phyloP scores from a whole-genome alignment of 2,329 filamentous ascomycete genomes.

The Macroventuria anomochaeta region DNA sequence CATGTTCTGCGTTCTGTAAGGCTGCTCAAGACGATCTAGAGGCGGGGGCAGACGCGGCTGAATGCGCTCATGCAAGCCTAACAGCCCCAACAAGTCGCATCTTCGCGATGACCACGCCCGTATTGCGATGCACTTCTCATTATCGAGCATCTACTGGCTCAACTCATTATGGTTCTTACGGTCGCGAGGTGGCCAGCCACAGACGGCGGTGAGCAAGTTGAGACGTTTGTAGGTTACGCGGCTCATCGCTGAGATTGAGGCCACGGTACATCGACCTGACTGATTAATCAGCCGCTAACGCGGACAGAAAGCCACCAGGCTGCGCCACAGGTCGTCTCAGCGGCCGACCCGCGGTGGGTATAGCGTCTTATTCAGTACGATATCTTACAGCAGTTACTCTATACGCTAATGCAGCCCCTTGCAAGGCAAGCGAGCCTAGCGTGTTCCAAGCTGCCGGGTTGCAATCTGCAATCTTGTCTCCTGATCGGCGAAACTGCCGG shows the following conservation, averaged over 20 bases:
- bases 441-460: neutral
- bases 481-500: neutral
- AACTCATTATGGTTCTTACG: neutral
- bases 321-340: too few relatives aligned
- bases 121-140: neutral
- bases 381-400: neutral
- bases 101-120: neutral
- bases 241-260: constrained; percentile 1
- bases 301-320: too few relatives aligned
- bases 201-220: neutral
- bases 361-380: neutral
- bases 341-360: neutral
- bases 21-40: neutral
- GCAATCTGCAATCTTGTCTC: neutral
- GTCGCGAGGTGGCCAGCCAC: neutral
- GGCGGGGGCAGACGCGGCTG: neutral
- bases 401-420: neutral
- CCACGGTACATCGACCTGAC: neutral
- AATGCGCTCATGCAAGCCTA: neutral
- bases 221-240: neutral
- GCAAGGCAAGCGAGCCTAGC: neutral
- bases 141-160: neutral
- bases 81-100: neutral
- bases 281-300: too few relatives aligned
- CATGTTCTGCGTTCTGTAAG: neutral